Base-by-base conservation (phyloP, 441 rosid genomes). In the Populus hybrid region DNA sequence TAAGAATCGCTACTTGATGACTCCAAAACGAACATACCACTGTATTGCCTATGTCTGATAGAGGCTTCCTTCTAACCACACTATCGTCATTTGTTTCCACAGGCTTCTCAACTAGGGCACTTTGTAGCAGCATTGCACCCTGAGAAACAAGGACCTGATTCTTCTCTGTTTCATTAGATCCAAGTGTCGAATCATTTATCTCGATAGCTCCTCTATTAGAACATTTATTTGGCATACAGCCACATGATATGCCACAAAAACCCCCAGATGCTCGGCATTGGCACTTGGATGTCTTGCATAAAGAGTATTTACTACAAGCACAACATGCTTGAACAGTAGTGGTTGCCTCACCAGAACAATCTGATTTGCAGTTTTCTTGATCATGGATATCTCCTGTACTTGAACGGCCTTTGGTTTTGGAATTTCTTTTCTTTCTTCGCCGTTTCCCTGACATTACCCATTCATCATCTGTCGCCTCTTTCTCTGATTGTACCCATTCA, bases 31-130 rank as follows among this genome's bases (percentile, higher is more conserved):
- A 72, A 72, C 83, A 38, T 88, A 95, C 99, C 90, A 83, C 73
- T n/a, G 91, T 88, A 84, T 96, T 96, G 64, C 98, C 99, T 10
- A 96, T 93, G 80, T 96, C 98, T 0, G 94, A 82, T 53, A 96
- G 84, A 74, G 98, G 91, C 84, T 91, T 96, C 82, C 98, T 88
- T 84, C 78, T 86, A 21, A 80, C 76, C 9, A 85, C 87, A 79
- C 75, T 78, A 76, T 82, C 88, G 63, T 80, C 87, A 21, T 84
- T 81, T 36, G 79, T 80, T 42, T 82, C 93, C 26, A 80, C 77
- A 63, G 82, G 80, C 73, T 83, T 88, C 69, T 88, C 86, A 68
- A 80, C 80, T 68, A 96, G 82, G 69, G 98, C 99, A 82, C 81
- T 92, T 78, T 89, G 94, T 64, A 94, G 95, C 64, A 96, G 83